Conservation (phyloP, 257 asterid species). For the Coffea eugenioides region DNA sequence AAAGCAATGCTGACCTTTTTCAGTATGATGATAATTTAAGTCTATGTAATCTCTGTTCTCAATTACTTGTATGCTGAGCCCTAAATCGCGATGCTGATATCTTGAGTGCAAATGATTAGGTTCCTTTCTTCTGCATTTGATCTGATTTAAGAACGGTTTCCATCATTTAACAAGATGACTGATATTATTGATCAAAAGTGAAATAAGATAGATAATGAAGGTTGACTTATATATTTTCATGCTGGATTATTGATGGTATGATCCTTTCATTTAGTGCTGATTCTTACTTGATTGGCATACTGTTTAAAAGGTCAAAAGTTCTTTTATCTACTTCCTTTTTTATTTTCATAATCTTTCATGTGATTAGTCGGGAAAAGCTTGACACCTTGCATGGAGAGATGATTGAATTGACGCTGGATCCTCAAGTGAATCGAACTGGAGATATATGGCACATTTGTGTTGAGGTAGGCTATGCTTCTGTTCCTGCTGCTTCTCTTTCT, state of each 20-base stretch:
- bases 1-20: background rate
- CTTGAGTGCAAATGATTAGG: background rate
- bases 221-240: background rate
- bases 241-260: background rate
- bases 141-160: background rate
- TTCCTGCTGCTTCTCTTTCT: background rate
- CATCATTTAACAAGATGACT: background rate
- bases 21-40: background rate
- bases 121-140: background rate
- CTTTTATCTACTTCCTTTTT: background rate
- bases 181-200: background rate
- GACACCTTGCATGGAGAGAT: constrained; percentile 44
- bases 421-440: constrained; percentile 81
- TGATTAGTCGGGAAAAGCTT: constrained; percentile 33
- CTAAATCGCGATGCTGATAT: background rate
- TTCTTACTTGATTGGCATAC: background rate
- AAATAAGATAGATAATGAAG: background rate
- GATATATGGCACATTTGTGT: constrained; percentile 91
- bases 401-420: constrained; percentile 71
- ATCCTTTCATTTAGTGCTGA: background rate
- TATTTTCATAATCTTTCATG: background rate
- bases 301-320: background rate
- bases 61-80: background rate
- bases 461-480: constrained; percentile 52
- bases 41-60: background rate